Conservation (phyloP, 305 asterid genomes). For the Stenogyne calaminthoides region DNA sequence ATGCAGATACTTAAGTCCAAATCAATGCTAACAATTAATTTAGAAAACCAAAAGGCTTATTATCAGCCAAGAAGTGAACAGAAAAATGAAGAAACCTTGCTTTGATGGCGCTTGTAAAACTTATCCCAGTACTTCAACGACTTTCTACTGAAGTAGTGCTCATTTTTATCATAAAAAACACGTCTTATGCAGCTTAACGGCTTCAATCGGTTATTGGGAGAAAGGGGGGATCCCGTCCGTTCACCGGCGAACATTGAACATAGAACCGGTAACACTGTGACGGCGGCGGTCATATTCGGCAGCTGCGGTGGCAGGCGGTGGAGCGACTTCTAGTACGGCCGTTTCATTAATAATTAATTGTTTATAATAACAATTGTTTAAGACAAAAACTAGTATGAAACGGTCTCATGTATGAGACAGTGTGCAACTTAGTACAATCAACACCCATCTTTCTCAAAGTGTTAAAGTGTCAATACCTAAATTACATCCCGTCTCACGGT, state of each 20-base stretch:
- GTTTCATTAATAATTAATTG: too few relatives aligned
- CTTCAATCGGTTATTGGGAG: conserved; percentile 19
- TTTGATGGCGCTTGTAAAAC: conserved; percentile 72
- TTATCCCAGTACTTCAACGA: conserved; percentile 58
- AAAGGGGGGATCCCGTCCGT: conserved; percentile 17
- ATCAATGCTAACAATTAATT: not conserved
- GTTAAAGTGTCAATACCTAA: too few relatives aligned
- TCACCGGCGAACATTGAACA: not conserved
- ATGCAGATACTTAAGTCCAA: conserved; percentile 7
- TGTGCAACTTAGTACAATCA: too few relatives aligned
- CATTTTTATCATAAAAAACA: conserved; percentile 24
- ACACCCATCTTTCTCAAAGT: too few relatives aligned
- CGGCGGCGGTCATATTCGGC: conserved; percentile 26
- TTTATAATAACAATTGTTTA: too few relatives aligned
- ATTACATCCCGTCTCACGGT: too few relatives aligned
- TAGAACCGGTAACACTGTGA: conserved; percentile 16
- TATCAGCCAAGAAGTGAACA: not conserved
- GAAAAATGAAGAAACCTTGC: conserved; percentile 51
- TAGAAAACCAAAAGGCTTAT: not conserved
- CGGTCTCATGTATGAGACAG: too few relatives aligned
- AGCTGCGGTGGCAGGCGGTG: not conserved
- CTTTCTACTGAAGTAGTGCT: conserved; percentile 48
- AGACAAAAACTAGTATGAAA: too few relatives aligned
- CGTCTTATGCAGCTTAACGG: conserved; percentile 21
- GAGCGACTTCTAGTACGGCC: conserved; percentile 1